Percentiles rank a stretch among this genome's conserved stretches.
Conservation (phyloP, 2,329 filamentous ascomycete species). For the Monilinia polystroma region DNA sequence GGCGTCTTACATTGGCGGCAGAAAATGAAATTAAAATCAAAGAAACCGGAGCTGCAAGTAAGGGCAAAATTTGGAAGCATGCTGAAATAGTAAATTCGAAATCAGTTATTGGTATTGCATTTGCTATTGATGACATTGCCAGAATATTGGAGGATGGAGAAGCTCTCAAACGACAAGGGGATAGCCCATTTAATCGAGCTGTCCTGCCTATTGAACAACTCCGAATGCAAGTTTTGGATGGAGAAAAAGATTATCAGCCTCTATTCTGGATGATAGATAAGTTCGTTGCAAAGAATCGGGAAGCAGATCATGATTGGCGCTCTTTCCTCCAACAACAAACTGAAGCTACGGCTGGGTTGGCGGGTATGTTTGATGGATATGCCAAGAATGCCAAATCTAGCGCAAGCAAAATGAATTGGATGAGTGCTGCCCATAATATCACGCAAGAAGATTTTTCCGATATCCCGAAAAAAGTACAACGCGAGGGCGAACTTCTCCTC, state of each 20-base stretch:
- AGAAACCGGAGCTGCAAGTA: too few species aligned
- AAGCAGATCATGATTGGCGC: constrained; percentile 11
- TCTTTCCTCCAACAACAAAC: constrained; percentile 5
- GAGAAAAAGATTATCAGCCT: neutral
- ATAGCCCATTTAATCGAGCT: constrained; percentile 8
- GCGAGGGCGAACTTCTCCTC: constrained; percentile 2
- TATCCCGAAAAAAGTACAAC: neutral
- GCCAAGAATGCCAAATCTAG: neutral
- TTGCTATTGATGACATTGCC: neutral
- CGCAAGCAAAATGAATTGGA: neutral
- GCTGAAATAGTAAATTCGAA: neutral
- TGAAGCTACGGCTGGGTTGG: neutral
- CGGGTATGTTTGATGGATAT: neutral
- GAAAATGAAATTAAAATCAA: neutral
- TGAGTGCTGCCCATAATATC: neutral
- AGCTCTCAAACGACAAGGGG: neutral
- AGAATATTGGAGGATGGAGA: neutral
- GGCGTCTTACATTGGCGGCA: neutral
- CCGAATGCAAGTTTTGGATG: neutral
- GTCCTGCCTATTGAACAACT: neutral
- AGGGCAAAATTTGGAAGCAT: too few species aligned
- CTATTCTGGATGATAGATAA: neutral
- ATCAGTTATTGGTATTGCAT: neutral
- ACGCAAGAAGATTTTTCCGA: neutral
- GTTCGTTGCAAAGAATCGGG: neutral